Base-by-base conservation (phyloP, 441 rosid species). In the Viola pubescens region DNA sequence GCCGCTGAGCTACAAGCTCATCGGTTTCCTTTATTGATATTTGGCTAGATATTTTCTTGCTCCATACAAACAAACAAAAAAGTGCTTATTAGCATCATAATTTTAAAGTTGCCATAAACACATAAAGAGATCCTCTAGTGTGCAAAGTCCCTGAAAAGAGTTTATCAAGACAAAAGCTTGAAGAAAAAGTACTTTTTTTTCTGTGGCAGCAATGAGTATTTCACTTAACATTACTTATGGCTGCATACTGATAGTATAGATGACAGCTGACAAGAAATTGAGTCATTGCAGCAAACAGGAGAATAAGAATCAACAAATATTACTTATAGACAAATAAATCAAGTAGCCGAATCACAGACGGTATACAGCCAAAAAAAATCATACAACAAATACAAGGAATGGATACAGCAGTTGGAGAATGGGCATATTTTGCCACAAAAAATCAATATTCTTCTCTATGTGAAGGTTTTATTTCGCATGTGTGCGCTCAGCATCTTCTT, bases 401-500 rank as follows among this genome's bases (percentile, higher is more conserved):
- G 38, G 16, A 54, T 44, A 37, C 38, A 26, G 37, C 37, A 43
- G 5, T 40, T 47, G 47, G 39, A n/a, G 54, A 47, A 45, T 19
- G n/a, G 6, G 2, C 6, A 45, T 46, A 7, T 3, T 47, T 54
- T 39, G 10, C 12, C 44, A 6, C 1, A 26, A 52, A n/a, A 44
- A 11, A 48, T 45, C 52, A 38, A 54, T 61, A 12, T n/a, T 62
- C 26, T 8, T 11, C 13, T 46, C 10, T 19, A 8, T 43, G 14
- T 48, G 37, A 47, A 50, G 16, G 19, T 13, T 39, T 69, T 39
- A 55, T 46, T 52, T 7, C 41, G 48, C 11, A 46, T 11, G 4
- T 9, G 52, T 14, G 10, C 7, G 38, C 39, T 47, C 4, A 10
- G 47, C 5, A 19, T 64, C 66, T 59, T 61, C 46, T 13, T 47